Conservation (phyloP, 2,329 filamentous ascomycete genomes). For the Xylaria sp. region DNA sequence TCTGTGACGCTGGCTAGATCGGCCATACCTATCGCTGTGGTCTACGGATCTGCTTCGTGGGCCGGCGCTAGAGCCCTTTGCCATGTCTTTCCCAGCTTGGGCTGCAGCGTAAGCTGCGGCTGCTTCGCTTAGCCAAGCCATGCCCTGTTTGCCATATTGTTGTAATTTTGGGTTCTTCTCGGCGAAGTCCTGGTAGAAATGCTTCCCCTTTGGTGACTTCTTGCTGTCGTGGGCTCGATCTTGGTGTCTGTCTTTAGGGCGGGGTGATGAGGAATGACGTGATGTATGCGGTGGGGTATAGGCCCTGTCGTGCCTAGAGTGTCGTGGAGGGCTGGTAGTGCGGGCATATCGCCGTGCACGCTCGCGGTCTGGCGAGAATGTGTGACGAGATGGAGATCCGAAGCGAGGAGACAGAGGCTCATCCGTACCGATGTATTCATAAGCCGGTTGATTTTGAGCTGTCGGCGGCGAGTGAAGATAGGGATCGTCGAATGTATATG, state of each 20-base stretch:
- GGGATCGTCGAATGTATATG: conserved; percentile 39
- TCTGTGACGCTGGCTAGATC: conserved; percentile 28
- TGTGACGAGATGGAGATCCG: conserved; percentile 24
- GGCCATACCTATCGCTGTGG: conserved; percentile 26
- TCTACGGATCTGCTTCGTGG: conserved; percentile 30
- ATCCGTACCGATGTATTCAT: conserved; percentile 41
- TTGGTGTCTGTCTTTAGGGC: conserved; percentile 19
- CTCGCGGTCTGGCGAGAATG: conserved; percentile 27
- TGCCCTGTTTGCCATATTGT: conserved; percentile 36
- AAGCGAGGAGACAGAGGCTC: conserved; percentile 24
- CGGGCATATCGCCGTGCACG: conserved; percentile 29
- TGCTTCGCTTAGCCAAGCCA: conserved; percentile 38
- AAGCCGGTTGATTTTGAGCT: conserved; percentile 23
- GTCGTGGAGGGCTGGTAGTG: conserved; percentile 37
- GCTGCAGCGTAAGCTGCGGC: conserved; percentile 40
- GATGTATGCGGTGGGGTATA: conserved; percentile 17
- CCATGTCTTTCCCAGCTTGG: conserved; percentile 29
- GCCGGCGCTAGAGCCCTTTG: not conserved
- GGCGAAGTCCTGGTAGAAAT: conserved; percentile 31
- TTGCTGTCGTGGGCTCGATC: conserved; percentile 9
- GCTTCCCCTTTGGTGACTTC: conserved; percentile 23
- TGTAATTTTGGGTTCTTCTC: conserved; percentile 35
- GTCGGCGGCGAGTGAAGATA: conserved; percentile 35
- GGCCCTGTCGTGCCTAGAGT: conserved; percentile 25
- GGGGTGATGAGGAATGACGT: conserved; percentile 24